Percentiles rank a stretch among this genome's conserved stretches.
These are phyloP conservation scores for Kwoniella botswanensis DNA, from an alignment of 768 basidiomycete genomes.

Conservation along the genomic window DNA sequence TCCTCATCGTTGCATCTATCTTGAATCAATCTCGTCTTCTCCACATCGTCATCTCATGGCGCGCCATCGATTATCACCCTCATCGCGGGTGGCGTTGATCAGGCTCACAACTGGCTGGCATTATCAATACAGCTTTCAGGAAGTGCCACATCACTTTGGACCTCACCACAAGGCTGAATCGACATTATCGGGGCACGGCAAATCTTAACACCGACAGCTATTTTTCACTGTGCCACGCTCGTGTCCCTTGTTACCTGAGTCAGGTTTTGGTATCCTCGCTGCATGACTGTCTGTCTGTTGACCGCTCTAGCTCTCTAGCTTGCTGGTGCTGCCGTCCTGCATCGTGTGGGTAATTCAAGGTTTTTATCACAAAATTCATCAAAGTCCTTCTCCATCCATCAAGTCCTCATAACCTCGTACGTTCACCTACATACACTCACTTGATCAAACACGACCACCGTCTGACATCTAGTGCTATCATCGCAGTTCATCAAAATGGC, in stretches of 20 bases:
- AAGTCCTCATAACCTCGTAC: conserved; percentile 21
- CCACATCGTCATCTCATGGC: conserved; percentile 18
- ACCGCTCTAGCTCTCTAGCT: background rate
- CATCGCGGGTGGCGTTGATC: background rate
- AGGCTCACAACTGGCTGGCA: background rate
- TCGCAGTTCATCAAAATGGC: conserved; percentile 42
- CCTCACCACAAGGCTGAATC: background rate
- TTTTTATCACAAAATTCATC: background rate
- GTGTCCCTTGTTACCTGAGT: background rate
- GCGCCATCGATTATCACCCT: conserved; percentile 11
- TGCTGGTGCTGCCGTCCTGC: conserved; percentile 9
- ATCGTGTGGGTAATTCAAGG: conserved; percentile 2
- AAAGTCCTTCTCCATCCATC: conserved; percentile 19
- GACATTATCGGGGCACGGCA: no score
- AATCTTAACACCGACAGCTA: conserved; percentile 19
- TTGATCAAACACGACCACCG: background rate
- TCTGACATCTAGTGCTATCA: background rate
- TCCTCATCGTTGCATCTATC: background rate
- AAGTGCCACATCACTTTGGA: no score
- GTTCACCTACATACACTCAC: background rate
- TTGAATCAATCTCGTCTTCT: background rate
- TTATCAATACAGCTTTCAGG: no score
- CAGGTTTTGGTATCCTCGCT: background rate
- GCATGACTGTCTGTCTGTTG: background rate
- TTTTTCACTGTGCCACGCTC: conserved; percentile 9